Evolutionary conservation across 768 basidiomycete species (phyloP).

Genomic region (Mycena indigotica): DNA sequence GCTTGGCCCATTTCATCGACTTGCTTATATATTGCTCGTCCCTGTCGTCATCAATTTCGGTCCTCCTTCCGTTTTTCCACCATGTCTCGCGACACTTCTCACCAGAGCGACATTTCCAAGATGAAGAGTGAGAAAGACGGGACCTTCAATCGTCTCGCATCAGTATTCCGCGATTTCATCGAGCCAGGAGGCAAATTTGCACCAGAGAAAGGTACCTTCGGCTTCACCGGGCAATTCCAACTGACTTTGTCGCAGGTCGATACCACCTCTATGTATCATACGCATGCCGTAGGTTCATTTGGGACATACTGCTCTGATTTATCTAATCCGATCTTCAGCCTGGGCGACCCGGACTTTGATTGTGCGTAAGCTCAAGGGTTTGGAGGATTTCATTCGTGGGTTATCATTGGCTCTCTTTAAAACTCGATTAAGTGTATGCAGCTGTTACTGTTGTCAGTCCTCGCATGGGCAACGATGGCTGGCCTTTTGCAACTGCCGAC

Average conservation of each 20-base stretch:
- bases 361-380: slow-evolving; percentile 86
- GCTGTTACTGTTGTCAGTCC: slow-evolving; percentile 85
- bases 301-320: background rate
- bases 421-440: slow-evolving; percentile 29
- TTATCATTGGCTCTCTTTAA: slow-evolving; percentile 6
- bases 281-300: slow-evolving; percentile 52
- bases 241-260: slow-evolving; percentile 42
- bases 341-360: slow-evolving; percentile 96
- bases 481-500: slow-evolving; percentile 80
- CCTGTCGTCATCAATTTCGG: too few species aligned
- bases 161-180: slow-evolving; percentile 51
- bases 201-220: slow-evolving; percentile 61
- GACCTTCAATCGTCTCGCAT: slow-evolving; percentile 52
- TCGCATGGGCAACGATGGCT: slow-evolving; percentile 79
- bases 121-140: slow-evolving; percentile 50
- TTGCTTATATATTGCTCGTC: too few species aligned
- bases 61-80: too few species aligned
- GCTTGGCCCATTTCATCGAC: too few species aligned
- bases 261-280: slow-evolving; percentile 73
- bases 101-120: slow-evolving; percentile 46
- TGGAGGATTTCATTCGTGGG: slow-evolving; percentile 82
- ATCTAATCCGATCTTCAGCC: slow-evolving; percentile 43
- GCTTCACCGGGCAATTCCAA: background rate
- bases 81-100: slow-evolving; percentile 8
- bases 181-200: slow-evolving; percentile 52